Evolutionary conservation across 306 rosid genomes (phyloP), one percentile per base, ranked within the genome.

Genomic region (Dicorynia guianensis): DNA sequence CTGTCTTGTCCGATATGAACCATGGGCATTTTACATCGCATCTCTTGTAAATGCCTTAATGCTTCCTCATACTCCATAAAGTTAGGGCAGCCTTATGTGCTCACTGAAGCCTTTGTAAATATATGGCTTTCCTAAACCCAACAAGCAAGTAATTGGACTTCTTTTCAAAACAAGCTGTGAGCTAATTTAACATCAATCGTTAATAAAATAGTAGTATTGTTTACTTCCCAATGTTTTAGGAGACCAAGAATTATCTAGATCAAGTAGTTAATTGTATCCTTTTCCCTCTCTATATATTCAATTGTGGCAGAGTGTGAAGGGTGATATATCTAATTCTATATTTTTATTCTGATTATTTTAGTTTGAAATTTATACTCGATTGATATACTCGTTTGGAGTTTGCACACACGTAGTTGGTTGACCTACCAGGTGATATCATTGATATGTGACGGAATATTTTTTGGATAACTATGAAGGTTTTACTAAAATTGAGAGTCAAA

Each of bases 381-480:
- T 53, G 56, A 71, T 64, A 42, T 64, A 40, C 61, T 71, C 20
- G 52, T 60, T 39, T 76, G 30, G 48, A 42, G 55, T 66, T 40
- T 11, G 63, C 6, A 8, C 19, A 53, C 14, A 35, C 43, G 38
- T 43, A 54, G 73, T 40, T 65, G 49, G 42, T 52, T 18, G 65
- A 69, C 69, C 53, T 40, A 77, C 72, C 52, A 19, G 38, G 40
- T 33, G 43, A 6, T 52, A 52, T 69, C 48, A 10, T 62, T 75
- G 68, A 72, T 66, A 60, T 72, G 52, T 43, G 47, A 62, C 14
- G 4, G 7, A 67, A 44, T 67, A 67, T 71, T 81, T 48, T 59
- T 68, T 35, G 8, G 44, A 63, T 64, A 38, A 68, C 53, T 68
- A 55, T 6, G 10, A 55, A 46, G 72, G 50, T 13, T 68, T 55